Percentiles rank a stretch among this genome's conserved stretches.
phyloP scores from a whole-genome alignment of 768 basidiomycete species.

The Cystoderma amianthinum region DNA sequence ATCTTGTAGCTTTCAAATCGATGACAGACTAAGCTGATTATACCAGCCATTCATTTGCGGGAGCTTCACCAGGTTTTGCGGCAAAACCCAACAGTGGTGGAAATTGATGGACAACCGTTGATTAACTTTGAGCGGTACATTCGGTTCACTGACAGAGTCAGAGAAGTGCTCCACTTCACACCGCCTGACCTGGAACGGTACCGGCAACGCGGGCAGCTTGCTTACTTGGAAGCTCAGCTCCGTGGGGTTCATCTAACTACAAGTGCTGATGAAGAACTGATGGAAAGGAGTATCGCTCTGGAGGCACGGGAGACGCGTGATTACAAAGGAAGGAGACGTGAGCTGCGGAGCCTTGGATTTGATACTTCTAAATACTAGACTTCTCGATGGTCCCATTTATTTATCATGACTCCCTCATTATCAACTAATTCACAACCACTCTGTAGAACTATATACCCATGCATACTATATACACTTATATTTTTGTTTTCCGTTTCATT shows the following conservation, averaged over 20 bases:
- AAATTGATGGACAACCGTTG: conserved; percentile 22
- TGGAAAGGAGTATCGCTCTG: conserved; percentile 21
- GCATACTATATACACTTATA: background rate
- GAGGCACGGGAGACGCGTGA: conserved; percentile 20
- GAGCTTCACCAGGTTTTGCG: conserved; percentile 25
- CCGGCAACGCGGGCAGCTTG: conserved; percentile 24
- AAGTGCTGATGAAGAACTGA: conserved; percentile 23
- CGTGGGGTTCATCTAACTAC: conserved; percentile 17
- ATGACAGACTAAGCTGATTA: background rate
- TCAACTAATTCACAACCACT: background rate
- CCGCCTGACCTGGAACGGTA: conserved; percentile 25
- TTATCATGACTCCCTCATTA: conserved; percentile 3
- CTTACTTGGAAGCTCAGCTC: conserved; percentile 34
- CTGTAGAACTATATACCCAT: background rate
- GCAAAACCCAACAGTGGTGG: conserved; percentile 17
- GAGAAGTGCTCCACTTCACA: conserved; percentile 20
- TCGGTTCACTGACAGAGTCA: conserved; percentile 28
- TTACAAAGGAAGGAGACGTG: conserved; percentile 10
- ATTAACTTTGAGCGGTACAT: conserved; percentile 37
- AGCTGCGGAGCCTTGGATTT: conserved; percentile 17
- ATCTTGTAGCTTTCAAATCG: conserved; percentile 1
- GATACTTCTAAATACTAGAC: conserved; percentile 5
- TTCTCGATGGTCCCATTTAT: conserved; percentile 2
- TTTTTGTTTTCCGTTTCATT: no score
- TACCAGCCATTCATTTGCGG: conserved; percentile 29